phyloP scores from a whole-genome alignment of 2,329 filamentous ascomycete species.

The Ceratocystis diversiconidia region DNA sequence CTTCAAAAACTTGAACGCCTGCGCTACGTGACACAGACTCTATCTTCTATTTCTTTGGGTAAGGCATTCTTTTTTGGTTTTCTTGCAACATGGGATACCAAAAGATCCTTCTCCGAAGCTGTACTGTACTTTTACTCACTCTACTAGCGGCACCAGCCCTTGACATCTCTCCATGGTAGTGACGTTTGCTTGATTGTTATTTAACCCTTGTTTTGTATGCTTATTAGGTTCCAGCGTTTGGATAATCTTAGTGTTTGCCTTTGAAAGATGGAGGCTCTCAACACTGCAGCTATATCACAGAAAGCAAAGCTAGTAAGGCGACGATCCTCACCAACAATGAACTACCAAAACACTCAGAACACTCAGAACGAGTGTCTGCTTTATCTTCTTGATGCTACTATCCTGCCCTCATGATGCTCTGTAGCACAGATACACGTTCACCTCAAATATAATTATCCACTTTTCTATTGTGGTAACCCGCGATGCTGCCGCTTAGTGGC shows the following conservation, averaged over 20 bases:
- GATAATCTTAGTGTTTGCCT: conserved; percentile 6
- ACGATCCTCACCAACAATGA: neutral
- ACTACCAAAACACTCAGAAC: neutral
- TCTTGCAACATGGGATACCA: neutral
- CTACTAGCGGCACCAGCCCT: neutral
- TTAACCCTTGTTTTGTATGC: neutral
- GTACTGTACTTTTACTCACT: neutral
- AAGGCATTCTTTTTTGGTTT: conserved; percentile 3
- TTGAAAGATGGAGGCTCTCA: neutral
- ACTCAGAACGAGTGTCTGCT: neutral
- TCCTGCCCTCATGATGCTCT: neutral
- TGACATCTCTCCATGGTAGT: neutral
- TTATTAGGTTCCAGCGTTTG: neutral
- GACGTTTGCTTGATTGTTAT: neutral
- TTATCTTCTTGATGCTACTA: neutral
- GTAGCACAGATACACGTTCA: neutral
- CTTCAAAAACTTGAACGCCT: neutral
- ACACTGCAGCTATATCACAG: neutral
- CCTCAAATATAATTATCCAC: neutral
- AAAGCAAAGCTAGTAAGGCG: neutral
- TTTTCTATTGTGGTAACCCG: conserved; percentile 31
- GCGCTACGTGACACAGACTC: neutral
- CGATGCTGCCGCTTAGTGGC: conserved; percentile 48
- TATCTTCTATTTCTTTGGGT: conserved; percentile 4
- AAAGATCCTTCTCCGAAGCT: neutral